Base-by-base conservation (phyloP, 192 early-diverging fungal genomes). In the Funneliformis mosseae region DNA sequence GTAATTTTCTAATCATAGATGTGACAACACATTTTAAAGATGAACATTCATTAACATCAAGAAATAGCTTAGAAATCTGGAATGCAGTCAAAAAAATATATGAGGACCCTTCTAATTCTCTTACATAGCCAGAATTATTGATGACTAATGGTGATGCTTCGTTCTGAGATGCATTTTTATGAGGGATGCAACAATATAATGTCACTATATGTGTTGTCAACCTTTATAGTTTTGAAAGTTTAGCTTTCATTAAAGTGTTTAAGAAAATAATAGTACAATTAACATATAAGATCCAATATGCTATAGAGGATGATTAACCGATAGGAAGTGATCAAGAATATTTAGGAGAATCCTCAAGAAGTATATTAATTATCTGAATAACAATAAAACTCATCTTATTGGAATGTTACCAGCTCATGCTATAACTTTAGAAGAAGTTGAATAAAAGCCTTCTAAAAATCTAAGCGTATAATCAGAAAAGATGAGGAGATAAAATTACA, bases 131-230 rank as follows among this genome's bases (percentile, higher is more conserved):
- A 59, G 8, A 42, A 50, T 74, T 74, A 46, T 74, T 74, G 45
- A 74, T 74, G 72, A 59, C 23, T 25, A 25, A 76, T 60, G 74
- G 74, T 75, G 74, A 11, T 61, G 55, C 12, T 27, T 18, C 3
- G 6, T 76, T 76, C 18, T 0, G 27, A 60, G 27, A 12, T 7
- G 16, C 74, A 60, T 76, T 76, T 27, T 55, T 55, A 28, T 8
- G 18, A 76, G 74, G 74, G 6, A 76, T 76, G 74, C 27, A 76
- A 38, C 50, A 27, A 39, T 76, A 76, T 76, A 76, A 76, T 76
- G 74, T 76, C 18, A 0, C 50, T 9, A 76, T 76, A 76, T n/a
- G 25, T 59, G 59, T 33, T 33, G 33, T 33, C 3, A 3, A 33
- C 33, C 33, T 33, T 33, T 33, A 33, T 33, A 33, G 33, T 33